Base-by-base conservation (phyloP, 83 land plant species). In the Isoetes engelmannii region DNA sequence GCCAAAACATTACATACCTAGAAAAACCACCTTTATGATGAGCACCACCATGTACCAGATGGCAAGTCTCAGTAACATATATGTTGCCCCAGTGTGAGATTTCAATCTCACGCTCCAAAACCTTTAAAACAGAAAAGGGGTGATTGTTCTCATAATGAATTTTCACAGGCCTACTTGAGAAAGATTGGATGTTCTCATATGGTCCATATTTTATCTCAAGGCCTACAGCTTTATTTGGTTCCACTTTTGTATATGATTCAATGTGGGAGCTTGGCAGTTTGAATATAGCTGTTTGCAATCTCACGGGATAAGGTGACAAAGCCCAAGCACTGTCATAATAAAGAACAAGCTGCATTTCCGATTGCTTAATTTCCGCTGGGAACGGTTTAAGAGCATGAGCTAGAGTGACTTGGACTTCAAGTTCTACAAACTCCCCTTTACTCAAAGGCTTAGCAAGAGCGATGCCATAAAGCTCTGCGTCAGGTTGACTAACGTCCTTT, bases 11-110 rank as follows among this genome's bases (percentile, higher is more conserved):
- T 47, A 69, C 74, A 13, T 60, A 95, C 97, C 99, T 89, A 17
- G 99, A 95, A 75, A 95, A 95, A 37, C 90, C 87, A 13, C 94
- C 97, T 76, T 82, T 89, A 69, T 48, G 77, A 13, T 68, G 80
- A 51, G 99, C 97, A 74, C 99, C 99, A 4, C 73, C 87, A 77
- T 92, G 94, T 55, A 75, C 60, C 37, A 95, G 81, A 13, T 75
- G 82, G 72, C 87, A 95, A 67, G 89, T 77, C 69, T 95, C 99
- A 21, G 92, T 89, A 4, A 91, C 75, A 66, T 92, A 89, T 7
- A 92, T 81, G 75, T 81, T 92, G 17, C 99, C 99, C 99, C 99
- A 95, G 66, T 95, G 97, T 5, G 99, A 95, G 67, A 95, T 82
- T 62, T 95, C 99, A 43, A 95, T 85, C 71, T 95, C 99, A 4